phyloP scores from a whole-genome alignment of 192 early-diverging fungal genomes.

The Coemansia sp. region DNA sequence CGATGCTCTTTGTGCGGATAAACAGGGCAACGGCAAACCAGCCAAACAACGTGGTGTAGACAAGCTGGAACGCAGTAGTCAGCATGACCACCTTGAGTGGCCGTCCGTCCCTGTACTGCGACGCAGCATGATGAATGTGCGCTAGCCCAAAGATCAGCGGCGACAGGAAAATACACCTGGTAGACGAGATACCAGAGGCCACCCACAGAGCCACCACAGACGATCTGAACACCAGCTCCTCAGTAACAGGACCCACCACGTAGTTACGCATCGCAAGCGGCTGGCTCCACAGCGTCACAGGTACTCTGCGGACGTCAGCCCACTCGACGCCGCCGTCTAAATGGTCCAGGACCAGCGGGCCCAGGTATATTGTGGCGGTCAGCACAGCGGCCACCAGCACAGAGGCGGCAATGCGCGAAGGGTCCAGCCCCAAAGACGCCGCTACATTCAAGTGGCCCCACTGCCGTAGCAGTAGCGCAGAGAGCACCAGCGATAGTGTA shows the following conservation, averaged over 20 bases:
- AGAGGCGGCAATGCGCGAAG: conserved; percentile 7
- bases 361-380: conserved; percentile 24
- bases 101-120: not conserved
- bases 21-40: conserved; percentile 40
- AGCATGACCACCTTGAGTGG: not conserved
- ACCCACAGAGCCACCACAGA: conserved; percentile 35
- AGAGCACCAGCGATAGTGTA: conserved; percentile 3
- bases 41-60: conserved; percentile 44
- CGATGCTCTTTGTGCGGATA: conserved; percentile 25
- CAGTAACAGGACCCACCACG: conserved; percentile 34
- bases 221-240: conserved; percentile 46
- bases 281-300: conserved; percentile 5
- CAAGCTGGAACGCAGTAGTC: conserved; percentile 25
- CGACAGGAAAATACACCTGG: conserved; percentile 20
- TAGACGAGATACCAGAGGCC: not conserved
- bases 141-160: conserved; percentile 44
- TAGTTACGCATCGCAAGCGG: conserved; percentile 23
- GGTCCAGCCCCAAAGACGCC: conserved; percentile 18
- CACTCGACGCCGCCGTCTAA: conserved; percentile 27
- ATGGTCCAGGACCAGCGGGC: conserved; percentile 31
- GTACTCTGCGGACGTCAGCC: not conserved
- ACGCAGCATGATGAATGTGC: conserved; percentile 36
- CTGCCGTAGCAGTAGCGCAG: conserved; percentile 5
- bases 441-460: conserved; percentile 8
- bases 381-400: conserved; percentile 21